Conservation (phyloP, 139 green algal genomes). For the Tetraselmis chui region DNA sequence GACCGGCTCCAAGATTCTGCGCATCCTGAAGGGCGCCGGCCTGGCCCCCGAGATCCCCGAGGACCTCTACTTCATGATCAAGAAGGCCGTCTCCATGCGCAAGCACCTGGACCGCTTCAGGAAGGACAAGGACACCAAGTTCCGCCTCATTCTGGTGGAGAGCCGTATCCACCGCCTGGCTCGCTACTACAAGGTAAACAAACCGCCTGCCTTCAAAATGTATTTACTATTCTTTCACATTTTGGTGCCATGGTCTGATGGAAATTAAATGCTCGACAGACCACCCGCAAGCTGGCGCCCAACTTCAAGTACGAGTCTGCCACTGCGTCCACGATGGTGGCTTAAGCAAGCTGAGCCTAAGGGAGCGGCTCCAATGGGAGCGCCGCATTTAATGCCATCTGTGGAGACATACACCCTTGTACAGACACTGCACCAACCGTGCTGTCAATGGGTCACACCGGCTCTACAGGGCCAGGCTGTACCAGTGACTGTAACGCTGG, state of each 20-base stretch:
- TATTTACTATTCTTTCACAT: no score
- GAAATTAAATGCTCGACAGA: no score
- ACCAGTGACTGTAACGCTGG: neutral
- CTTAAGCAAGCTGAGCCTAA: no score
- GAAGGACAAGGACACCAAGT: constrained; percentile 93
- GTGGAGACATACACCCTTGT: no score
- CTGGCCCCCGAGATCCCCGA: constrained; percentile 95
- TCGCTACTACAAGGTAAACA: constrained; percentile 94
- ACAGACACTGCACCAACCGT: neutral
- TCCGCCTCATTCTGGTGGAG: constrained; percentile 87
- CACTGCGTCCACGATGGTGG: constrained; percentile 83
- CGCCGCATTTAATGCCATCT: no score
- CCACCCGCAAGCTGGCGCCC: constrained; percentile 61
- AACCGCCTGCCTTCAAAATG: constrained; percentile 23
- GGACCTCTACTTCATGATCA: constrained; percentile 99
- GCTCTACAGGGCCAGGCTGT: neutral
- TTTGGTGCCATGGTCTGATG: no score
- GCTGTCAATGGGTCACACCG: neutral
- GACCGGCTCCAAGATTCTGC: constrained; percentile 92
- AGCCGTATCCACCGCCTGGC: constrained; percentile 96
- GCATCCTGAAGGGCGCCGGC: constrained; percentile 89
- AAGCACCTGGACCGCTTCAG: constrained; percentile 98
- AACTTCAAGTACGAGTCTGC: constrained; percentile 96
- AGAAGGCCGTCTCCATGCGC: constrained; percentile 95
- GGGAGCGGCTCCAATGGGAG: no score